Conservation (phyloP, 2,329 filamentous ascomycete genomes). For the Diaporthe velutina region DNA sequence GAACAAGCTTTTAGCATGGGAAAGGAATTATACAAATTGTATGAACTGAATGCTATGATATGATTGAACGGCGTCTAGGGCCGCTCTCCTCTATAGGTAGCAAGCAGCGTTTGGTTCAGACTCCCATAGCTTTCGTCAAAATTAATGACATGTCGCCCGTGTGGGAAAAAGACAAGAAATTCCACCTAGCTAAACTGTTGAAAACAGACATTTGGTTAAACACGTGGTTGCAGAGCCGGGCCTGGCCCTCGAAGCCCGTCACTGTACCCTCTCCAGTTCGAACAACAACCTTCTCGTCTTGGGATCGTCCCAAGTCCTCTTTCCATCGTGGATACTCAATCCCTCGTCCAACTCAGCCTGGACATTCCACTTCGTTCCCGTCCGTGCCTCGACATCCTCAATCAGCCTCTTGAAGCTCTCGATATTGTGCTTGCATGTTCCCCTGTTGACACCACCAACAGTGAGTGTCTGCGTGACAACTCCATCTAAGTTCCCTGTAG, state of each 20-base stretch:
- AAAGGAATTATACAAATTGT: conserved; percentile 36
- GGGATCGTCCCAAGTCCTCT: conserved; percentile 45
- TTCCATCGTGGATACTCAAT: conserved; percentile 43
- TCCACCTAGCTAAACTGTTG: neutral
- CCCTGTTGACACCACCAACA: conserved; percentile 33
- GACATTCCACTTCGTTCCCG: conserved; percentile 44
- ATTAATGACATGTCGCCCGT: conserved; percentile 38
- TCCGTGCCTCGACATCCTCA: conserved; percentile 41
- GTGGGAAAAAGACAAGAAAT: conserved; percentile 27
- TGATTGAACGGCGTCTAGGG: conserved; percentile 37
- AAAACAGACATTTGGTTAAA: no score
- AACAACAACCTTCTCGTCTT: conserved; percentile 43
- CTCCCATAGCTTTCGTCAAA: conserved; percentile 38
- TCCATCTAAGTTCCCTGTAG: conserved; percentile 43
- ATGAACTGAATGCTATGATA: conserved; percentile 36
- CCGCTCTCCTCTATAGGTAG: conserved; percentile 24
- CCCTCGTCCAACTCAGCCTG: conserved; percentile 42
- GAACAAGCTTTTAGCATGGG: conserved; percentile 34
- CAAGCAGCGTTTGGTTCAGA: conserved; percentile 38
- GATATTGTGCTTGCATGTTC: conserved; percentile 50
- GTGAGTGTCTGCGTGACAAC: conserved; percentile 21
- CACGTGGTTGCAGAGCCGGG: no score
- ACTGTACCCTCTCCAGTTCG: conserved; percentile 38
- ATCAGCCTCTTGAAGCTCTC: no score
- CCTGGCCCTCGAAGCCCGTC: no score